These are phyloP conservation scores for Aspergillus indologenus DNA, from an alignment of 495 filamentous ascomycete species.

Conservation along the genomic window DNA sequence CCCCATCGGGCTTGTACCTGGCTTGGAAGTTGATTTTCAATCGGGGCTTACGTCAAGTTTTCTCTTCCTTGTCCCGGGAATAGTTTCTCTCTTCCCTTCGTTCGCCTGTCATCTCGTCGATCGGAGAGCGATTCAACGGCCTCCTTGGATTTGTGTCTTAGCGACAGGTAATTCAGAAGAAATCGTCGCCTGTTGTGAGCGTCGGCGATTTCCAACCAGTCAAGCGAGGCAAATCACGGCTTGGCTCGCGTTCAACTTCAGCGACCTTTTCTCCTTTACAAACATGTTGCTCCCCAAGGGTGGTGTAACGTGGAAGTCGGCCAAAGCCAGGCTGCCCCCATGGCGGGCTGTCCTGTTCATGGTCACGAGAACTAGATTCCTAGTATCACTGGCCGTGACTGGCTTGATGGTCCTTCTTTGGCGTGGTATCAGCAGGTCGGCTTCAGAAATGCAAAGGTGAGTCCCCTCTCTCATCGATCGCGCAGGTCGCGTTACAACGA, in stretches of 20 bases:
- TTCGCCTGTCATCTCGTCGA: slow-evolving; percentile 7
- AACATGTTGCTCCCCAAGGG: slow-evolving; percentile 80
- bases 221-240: background rate
- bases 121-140: slow-evolving; percentile 9
- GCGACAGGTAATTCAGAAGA: slow-evolving; percentile 11
- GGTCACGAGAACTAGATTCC: slow-evolving; percentile 73
- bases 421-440: slow-evolving; percentile 78
- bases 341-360: slow-evolving; percentile 74
- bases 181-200: slow-evolving; percentile 20
- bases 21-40: background rate
- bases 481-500: background rate
- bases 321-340: slow-evolving; percentile 76
- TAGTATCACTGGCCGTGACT: slow-evolving; percentile 68
- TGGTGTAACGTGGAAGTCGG: slow-evolving; percentile 89
- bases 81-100: slow-evolving; percentile 1
- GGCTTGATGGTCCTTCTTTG: slow-evolving; percentile 82
- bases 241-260: background rate
- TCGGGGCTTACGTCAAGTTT: background rate
- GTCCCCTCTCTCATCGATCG: slow-evolving; percentile 1
- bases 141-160: slow-evolving; percentile 8
- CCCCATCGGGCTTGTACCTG: background rate
- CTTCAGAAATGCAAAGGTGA: slow-evolving; percentile 89
- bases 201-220: slow-evolving; percentile 2
- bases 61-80: background rate
- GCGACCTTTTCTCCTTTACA: background rate